Evolutionary conservation across 345 rosid species (phyloP), one percentile per base, ranked within the genome.

Genomic region (Syzygium grande): DNA sequence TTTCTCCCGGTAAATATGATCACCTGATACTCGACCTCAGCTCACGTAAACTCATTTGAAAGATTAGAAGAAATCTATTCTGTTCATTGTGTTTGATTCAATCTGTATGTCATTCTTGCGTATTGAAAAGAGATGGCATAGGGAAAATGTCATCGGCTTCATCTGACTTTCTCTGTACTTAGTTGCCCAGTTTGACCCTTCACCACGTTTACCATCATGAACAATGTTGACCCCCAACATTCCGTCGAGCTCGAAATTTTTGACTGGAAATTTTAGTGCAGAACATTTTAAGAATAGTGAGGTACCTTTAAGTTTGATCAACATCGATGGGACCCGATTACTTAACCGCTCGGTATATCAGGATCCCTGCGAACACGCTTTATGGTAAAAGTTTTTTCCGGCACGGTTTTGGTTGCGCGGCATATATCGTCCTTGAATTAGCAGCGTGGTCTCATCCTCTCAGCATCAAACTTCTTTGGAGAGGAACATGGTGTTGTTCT

Each of bases 1-100:
- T 30, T 59, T 27, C 17, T 27, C 68, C 6, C 14, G 16, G 27
- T 11, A 27, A 59, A 59, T 11, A 27, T 12, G 68, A 59, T 59
- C 0, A 0, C 16, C 0, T 0, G 2, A 27, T 59, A 5, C 34
- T 59, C 0, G 0, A 59, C 4, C 43, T 65, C 17, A 22, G 78
- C 43, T 65, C 43, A 30, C 43, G 0, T 65, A 65, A 65, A 30
- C 12, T 65, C 2, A 0, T 65, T 0, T 16, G 38, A 30, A 65
- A 65, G 2, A 30, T 65, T 65, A 29, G 2, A 63, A 63, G 15
- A 19, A 63, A 29, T 63, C 77, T 63, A 30, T 65, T 65, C 0
- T 7, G 79, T 34, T 17, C 46, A 65, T 65, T 2, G 79, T 16
- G 79, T 30, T 68, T 16, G 79, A 21, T 68, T 68, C 46, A 34